Evolutionary conservation across 192 early-diverging fungal genomes (phyloP), one percentile per base, ranked within the genome.

Genomic region (Phlyctochytrium arcticum): DNA sequence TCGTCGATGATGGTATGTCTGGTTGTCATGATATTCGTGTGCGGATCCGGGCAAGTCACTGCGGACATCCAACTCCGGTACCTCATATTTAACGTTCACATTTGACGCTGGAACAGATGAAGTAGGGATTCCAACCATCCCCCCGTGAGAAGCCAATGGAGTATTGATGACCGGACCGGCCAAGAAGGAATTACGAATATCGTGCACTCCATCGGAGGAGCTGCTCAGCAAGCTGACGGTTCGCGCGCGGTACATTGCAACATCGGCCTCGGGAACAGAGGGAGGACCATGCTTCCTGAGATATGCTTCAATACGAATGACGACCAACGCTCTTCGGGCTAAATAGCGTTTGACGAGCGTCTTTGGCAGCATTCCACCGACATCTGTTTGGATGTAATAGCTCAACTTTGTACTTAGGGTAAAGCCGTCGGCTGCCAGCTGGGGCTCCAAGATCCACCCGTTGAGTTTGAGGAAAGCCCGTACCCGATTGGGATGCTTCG

Each of bases 351-450:
- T 70, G 32, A 63, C 69, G n/a, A 70, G 29, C 35, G 53, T 36
- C n/a, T 51, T 36, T 15, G 69, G 69, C 15, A 70, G 32, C 62
- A 70, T 48, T 4, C 69, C 69, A 15, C 62, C 62, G 4, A 70
- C 69, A 34, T 70, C 69, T 7, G 62, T 65, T 19, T 70, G 69
- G 33, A 70, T 64, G 54, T 65, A 65, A 62, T 70, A 70, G 53
- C 26, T 49, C 37, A 70, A 39, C 44, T 48, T 37, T 42, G 69
- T 70, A 3, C 61, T 44, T 6, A 65, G 12, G 8, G 46, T 34
- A 3, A 51, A 27, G 19, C 69, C 69, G 34, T 70, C 62, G 12
- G 53, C 6, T 4, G 69, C 51, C n/a, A 65, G 42, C 31, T 63
- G 54, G 24, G 64, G 57, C 36, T 68, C 60, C 9, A 77, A 56